Base-by-base conservation (phyloP, 345 rosid species). In the Pugionium cornutum region DNA sequence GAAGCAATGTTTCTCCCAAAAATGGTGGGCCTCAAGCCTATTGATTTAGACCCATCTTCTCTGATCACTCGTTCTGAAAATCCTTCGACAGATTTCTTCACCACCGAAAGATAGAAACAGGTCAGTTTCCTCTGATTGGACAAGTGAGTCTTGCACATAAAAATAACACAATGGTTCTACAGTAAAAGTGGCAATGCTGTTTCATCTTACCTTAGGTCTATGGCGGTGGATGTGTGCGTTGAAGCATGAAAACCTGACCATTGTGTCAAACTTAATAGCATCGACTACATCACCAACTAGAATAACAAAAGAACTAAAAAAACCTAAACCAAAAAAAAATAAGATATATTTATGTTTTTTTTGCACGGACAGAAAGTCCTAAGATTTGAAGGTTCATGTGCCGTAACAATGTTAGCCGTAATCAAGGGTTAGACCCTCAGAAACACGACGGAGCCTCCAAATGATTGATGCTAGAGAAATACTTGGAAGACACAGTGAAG, bases 191-290 rank as follows among this genome's bases (percentile, higher is more conserved):
- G 35, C 58, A 43, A 43, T 33, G 11, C 54, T 45, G 68, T 7
- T 62, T 54, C 39, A 45, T 34, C 83, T 65, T 53, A 90, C 99
- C 88, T 87, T 88, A 48, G 83, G 67, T 75, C 76, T 86, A 69
- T 79, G 86, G 68, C 76, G 57, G 47, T 59, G 51, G 49, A 64
- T 64, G 60, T 80, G 82, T 55, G 80, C 58, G 61, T 81, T 84
- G 88, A 94, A 94, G 92, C 97, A 90, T 10, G 86, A 81, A 82
- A 94, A 90, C 69, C 88, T 86, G 72, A 94, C 91, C 99, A 94
- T 94, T 60, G 62, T 69, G 43, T 49, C 66, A 60, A 63, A 53
- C 49, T 53, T 29, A 67, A 61, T 39, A 66, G 37, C 67, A 51
- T 42, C 7, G 62, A 73, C 67, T 73, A 73, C 72, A 73, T 60